phyloP scores from a whole-genome alignment of 768 basidiomycete genomes.

The Mycena chlorophos region DNA sequence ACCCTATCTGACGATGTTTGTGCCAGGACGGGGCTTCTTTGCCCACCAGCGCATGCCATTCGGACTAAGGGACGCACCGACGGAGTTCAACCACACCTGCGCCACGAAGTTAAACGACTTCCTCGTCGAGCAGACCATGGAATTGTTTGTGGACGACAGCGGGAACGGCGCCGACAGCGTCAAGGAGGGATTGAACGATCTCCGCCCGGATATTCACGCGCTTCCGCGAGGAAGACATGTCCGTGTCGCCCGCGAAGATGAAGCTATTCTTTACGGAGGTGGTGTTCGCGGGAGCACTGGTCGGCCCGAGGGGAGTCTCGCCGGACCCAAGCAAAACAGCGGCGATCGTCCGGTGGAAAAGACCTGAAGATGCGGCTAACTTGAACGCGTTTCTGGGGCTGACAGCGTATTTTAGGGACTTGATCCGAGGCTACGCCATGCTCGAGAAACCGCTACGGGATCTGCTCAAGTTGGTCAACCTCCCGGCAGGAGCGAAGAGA shows the following conservation, averaged over 20 bases:
- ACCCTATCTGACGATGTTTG: constrained; percentile 37
- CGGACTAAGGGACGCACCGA: constrained; percentile 39
- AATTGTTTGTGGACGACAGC: constrained; percentile 42
- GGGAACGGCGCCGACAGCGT: constrained; percentile 34
- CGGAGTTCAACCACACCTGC: constrained; percentile 32
- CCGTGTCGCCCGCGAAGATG: constrained; percentile 36
- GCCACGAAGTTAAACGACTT: constrained; percentile 27
- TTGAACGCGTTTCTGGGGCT: constrained; percentile 36
- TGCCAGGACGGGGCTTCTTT: constrained; percentile 38
- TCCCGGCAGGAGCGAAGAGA: background rate
- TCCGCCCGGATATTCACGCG: constrained; percentile 28
- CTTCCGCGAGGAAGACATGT: constrained; percentile 30
- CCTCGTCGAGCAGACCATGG: constrained; percentile 22
- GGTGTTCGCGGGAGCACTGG: constrained; percentile 34
- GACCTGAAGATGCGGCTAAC: constrained; percentile 28
- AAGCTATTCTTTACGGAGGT: constrained; percentile 37
- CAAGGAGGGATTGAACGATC: constrained; percentile 23
- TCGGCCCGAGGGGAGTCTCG: constrained; percentile 33
- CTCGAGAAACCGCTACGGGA: constrained; percentile 33
- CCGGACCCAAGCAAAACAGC: constrained; percentile 38
- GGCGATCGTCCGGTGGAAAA: constrained; percentile 36
- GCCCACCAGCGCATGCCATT: constrained; percentile 38
- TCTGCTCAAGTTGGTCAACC: background rate
- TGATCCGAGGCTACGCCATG: constrained; percentile 34
- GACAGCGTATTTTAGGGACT: constrained; percentile 33